Evolutionary conservation across 2,329 filamentous ascomycete genomes (phyloP).

Genomic region (Colletotrichum sublineola): DNA sequence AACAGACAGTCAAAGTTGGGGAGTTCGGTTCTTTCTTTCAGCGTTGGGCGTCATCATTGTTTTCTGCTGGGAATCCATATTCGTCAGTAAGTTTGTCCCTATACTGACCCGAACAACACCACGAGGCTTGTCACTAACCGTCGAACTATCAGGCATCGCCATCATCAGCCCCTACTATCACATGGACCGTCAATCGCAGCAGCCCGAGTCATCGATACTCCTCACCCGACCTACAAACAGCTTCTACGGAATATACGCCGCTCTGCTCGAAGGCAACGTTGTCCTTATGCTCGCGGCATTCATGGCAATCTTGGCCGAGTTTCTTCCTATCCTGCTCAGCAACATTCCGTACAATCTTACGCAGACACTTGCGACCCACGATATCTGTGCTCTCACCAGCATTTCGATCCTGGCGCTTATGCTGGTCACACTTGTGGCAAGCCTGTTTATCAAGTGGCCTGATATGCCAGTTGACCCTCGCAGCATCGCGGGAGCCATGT

Average conservation of each 20-base stretch:
- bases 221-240: constrained; percentile 59
- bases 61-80: constrained; percentile 58
- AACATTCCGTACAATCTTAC: constrained; percentile 63
- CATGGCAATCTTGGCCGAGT: constrained; percentile 61
- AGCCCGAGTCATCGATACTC: constrained; percentile 55
- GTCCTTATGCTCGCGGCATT: constrained; percentile 58
- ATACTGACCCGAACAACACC: not conserved
- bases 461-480: constrained; percentile 62
- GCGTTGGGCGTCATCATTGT: constrained; percentile 56
- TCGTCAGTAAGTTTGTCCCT: constrained; percentile 49
- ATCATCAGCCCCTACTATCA: constrained; percentile 60
- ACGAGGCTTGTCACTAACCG: not conserved
- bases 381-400: constrained; percentile 56
- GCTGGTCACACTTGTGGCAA: constrained; percentile 55
- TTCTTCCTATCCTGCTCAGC: constrained; percentile 63
- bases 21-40: constrained; percentile 59
- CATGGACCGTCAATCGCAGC: constrained; percentile 53
- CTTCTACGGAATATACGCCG: constrained; percentile 58
- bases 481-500: constrained; percentile 60
- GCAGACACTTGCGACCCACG: constrained; percentile 55
- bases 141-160: constrained; percentile 55
- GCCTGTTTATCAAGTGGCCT: constrained; percentile 59
- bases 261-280: constrained; percentile 52
- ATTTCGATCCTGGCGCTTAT: constrained; percentile 58
- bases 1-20: constrained; percentile 57